Evolutionary conservation across 2,329 filamentous ascomycete species (phyloP).

Genomic region (Rhynchosporium graminicola): DNA sequence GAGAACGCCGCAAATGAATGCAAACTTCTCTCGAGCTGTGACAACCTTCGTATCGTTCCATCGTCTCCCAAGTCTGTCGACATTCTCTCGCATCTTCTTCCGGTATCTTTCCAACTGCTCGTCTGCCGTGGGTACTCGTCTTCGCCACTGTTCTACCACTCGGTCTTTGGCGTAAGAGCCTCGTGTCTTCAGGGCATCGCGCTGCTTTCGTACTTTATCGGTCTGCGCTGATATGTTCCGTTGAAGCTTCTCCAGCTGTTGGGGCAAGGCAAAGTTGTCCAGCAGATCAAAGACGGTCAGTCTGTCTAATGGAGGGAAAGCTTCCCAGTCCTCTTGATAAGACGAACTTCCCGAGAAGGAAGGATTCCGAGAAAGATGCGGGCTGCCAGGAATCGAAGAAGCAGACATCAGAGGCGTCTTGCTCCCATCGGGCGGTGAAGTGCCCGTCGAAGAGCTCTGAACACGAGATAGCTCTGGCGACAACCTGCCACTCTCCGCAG

Average conservation of each 20-base stretch:
- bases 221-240: slow-evolving; percentile 79
- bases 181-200: slow-evolving; percentile 75
- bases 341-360: slow-evolving; percentile 84
- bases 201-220: slow-evolving; percentile 79
- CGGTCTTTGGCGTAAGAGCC: slow-evolving; percentile 80
- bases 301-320: slow-evolving; percentile 83
- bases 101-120: slow-evolving; percentile 92
- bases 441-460: slow-evolving; percentile 46
- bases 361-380: slow-evolving; percentile 69
- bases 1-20: slow-evolving; percentile 93
- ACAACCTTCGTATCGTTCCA: slow-evolving; percentile 92
- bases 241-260: slow-evolving; percentile 89
- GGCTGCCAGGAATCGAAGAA: slow-evolving; percentile 50
- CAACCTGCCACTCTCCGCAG: slow-evolving; percentile 26
- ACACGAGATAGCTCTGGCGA: slow-evolving; percentile 30
- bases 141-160: slow-evolving; percentile 91
- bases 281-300: slow-evolving; percentile 90
- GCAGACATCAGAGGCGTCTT: slow-evolving; percentile 55
- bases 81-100: slow-evolving; percentile 80
- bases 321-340: slow-evolving; percentile 87
- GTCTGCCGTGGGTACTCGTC: slow-evolving; percentile 80
- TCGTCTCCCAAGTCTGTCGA: slow-evolving; percentile 80
- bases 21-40: slow-evolving; percentile 87
- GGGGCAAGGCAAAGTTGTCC: slow-evolving; percentile 87
- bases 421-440: slow-evolving; percentile 48